A percentile compares a stretch with the other conserved stretches of the same genome.
Evolutionary conservation across 768 basidiomycete genomes (phyloP).

Genomic region (Auricularia sp.): DNA sequence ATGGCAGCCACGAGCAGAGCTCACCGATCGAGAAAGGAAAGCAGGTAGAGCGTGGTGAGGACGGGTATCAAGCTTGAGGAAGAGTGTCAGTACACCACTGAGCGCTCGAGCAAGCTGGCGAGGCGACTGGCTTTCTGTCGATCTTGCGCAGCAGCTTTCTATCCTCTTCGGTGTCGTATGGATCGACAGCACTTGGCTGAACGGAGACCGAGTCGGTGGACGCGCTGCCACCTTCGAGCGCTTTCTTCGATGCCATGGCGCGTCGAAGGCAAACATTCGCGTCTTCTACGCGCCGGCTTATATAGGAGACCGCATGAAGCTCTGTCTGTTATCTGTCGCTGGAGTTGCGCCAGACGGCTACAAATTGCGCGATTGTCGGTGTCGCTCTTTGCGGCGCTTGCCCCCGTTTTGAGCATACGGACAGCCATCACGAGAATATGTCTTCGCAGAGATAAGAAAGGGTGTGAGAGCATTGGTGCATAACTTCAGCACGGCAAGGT

Average conservation of each 20-base stretch:
- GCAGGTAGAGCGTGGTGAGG: slow-evolving; percentile 30
- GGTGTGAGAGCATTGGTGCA: no score
- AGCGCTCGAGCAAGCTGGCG: neutral
- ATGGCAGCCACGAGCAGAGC: neutral
- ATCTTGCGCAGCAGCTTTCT: slow-evolving; percentile 23
- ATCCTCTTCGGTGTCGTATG: slow-evolving; percentile 14
- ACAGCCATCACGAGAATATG: no score
- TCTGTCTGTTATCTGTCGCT: neutral
- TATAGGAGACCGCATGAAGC: neutral
- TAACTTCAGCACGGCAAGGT: no score
- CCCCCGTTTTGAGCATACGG: no score
- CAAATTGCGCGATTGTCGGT: neutral
- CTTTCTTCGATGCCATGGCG: neutral
- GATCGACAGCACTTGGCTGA: neutral
- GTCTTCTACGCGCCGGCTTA: neutral
- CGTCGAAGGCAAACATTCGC: no score
- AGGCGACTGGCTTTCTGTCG: slow-evolving; percentile 16
- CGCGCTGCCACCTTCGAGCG: neutral
- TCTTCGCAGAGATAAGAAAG: no score
- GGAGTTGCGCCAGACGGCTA: neutral
- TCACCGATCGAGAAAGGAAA: slow-evolving; percentile 34
- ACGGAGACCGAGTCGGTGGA: neutral
- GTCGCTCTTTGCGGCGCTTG: neutral
- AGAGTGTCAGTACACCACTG: neutral
- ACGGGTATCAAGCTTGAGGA: slow-evolving; percentile 27